Evolutionary conservation across 768 basidiomycete species (phyloP), one percentile per base, ranked within the genome.

Genomic region (Mycena kentingensis): DNA sequence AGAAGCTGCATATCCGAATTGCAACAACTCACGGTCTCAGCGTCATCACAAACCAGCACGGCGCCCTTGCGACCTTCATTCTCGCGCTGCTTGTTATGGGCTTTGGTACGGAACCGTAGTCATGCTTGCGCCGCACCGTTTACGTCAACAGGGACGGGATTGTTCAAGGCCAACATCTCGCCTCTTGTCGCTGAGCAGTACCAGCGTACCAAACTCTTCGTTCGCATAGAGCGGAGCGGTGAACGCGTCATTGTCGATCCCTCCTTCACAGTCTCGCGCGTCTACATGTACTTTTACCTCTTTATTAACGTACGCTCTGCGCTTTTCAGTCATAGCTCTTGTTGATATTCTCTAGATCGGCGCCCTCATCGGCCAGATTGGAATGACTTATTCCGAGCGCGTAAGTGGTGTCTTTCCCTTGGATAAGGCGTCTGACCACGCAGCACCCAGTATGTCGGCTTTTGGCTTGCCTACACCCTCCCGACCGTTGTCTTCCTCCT

Each of bases 131-230:
- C 36, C 47, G 28, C n/a, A 10, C 24, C 44, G 11, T 46, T 47
- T 26, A 32, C 27, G 50, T 19, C 69, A 65, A 3, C 42, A 69
- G 82, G 87, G 16, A 79, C 87, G 10, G 88, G 87, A 6, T 71
- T 84, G 21, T 88, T 90, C 79, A 90, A 91, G 69, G 70, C 83
- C 2, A 90, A 89, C 65, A 83, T 91, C 55, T 85, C 84, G 0
- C 88, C 89, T 2, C 73, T 92, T 58, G 77, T 91, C 21, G 90
- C 90, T 6, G 90, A 91, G 64, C 90, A 91, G 62, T 85, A 86
- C 62, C 76, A 69, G 50, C 72, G 75, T 41, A 81, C 77, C 11
- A 75, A 74, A 54, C 72, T 76, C 13, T 87, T 83, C 65, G 69
- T 88, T 27, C 35, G 63, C 5, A 77, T 73, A 7, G 78, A 73